Percentiles rank a stretch among this genome's conserved stretches.
Conservation (phyloP, 1,284 basidiomycete species). For the Ganoderma boninense region DNA sequence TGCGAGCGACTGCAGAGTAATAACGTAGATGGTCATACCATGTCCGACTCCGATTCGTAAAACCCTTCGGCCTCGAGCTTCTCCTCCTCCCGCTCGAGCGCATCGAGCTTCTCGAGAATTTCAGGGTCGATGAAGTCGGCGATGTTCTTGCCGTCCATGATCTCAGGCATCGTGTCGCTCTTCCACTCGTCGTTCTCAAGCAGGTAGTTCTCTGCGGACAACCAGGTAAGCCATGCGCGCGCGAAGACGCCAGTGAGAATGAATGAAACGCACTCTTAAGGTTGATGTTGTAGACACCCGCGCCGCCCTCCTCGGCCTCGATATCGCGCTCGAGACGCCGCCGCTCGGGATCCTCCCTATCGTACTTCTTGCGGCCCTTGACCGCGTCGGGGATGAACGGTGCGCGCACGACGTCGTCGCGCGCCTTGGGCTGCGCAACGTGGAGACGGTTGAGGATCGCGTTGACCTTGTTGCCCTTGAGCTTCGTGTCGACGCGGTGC, state of each 20-base stretch:
- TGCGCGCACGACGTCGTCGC: slow-evolving; percentile 86
- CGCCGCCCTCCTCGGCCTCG: slow-evolving; percentile 85
- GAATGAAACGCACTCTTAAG: slow-evolving; percentile 72
- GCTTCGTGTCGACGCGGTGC: slow-evolving; percentile 91
- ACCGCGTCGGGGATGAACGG: slow-evolving; percentile 90
- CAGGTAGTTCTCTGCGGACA: slow-evolving; percentile 82
- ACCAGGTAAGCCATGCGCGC: slow-evolving; percentile 21
- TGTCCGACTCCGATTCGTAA: slow-evolving; percentile 90
- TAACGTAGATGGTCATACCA: slow-evolving; percentile 55
- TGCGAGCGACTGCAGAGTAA: neutral
- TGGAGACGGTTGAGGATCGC: slow-evolving; percentile 93
- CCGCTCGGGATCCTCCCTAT: slow-evolving; percentile 84
- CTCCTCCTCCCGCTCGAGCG: slow-evolving; percentile 97
- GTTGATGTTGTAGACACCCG: slow-evolving; percentile 92
- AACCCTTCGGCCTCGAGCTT: slow-evolving; percentile 93
- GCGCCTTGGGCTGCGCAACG: slow-evolving; percentile 87
- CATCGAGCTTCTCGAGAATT: slow-evolving; percentile 96
- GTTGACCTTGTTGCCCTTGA: slow-evolving; percentile 94
- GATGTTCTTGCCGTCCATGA: slow-evolving; percentile 98
- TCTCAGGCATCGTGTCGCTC: slow-evolving; percentile 94
- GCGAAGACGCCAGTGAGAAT: slow-evolving; percentile 5
- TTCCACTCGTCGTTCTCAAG: slow-evolving; percentile 96
- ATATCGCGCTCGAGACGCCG: slow-evolving; percentile 78
- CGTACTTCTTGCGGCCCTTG: slow-evolving; percentile 82
- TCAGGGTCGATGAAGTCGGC: slow-evolving; percentile 99